These are phyloP conservation scores for Lecanicillium sp. DNA, from an alignment of 2,329 filamentous ascomycete genomes.

Conservation along the genomic window DNA sequence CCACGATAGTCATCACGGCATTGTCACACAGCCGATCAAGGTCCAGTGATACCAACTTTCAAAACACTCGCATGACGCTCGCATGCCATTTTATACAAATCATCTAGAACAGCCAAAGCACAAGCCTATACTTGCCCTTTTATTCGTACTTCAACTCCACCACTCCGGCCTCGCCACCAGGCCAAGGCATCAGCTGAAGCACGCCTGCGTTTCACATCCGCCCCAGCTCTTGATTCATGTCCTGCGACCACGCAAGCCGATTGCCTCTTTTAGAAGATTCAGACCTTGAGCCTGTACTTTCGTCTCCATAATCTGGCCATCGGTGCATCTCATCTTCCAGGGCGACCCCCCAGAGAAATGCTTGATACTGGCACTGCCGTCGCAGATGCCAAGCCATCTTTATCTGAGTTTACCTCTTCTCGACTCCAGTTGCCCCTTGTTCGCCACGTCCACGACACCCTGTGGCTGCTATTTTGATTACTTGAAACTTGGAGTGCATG, in stretches of 20 bases:
- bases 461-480: too few relatives aligned
- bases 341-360: too few relatives aligned
- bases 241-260: neutral
- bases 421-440: neutral
- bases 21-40: too few relatives aligned
- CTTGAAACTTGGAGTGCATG: slow-evolving; percentile 6
- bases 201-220: slow-evolving; percentile 18
- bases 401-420: neutral
- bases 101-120: too few relatives aligned
- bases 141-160: neutral
- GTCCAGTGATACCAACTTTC: too few relatives aligned
- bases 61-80: too few relatives aligned
- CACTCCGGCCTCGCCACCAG: neutral
- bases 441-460: neutral
- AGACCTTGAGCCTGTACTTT: neutral
- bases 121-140: too few relatives aligned
- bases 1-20: too few relatives aligned
- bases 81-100: too few relatives aligned
- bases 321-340: neutral
- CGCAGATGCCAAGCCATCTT: slow-evolving; percentile 4
- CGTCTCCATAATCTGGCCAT: neutral
- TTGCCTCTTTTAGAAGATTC: neutral
- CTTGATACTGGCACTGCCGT: too few relatives aligned
- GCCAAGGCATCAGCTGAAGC: slow-evolving; percentile 15
- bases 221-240: neutral